phyloP scores from a whole-genome alignment of 352 stramenopile species.

The Achlya hypogyna region DNA sequence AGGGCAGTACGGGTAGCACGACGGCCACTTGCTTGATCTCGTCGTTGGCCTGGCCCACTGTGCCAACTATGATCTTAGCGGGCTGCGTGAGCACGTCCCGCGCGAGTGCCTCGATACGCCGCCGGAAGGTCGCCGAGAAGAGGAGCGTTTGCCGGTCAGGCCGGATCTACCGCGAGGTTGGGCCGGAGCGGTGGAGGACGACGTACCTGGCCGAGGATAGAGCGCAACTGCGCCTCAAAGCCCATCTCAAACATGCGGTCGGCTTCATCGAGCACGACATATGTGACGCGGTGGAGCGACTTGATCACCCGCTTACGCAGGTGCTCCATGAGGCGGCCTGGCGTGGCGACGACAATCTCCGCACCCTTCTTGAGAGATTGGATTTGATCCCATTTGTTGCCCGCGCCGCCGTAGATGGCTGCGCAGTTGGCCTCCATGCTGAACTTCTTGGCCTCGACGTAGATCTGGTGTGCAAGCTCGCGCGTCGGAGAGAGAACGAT shows the following conservation, averaged over 20 bases:
- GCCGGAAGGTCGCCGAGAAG: constrained; percentile 81
- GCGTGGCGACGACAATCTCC: constrained; percentile 72
- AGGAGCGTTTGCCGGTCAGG: constrained; percentile 81
- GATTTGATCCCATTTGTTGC: constrained; percentile 75
- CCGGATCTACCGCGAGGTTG: constrained; percentile 30
- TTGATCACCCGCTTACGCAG: constrained; percentile 59
- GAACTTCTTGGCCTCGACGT: constrained; percentile 78
- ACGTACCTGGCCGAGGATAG: constrained; percentile 53
- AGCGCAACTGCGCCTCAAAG: constrained; percentile 73
- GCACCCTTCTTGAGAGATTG: constrained; percentile 59
- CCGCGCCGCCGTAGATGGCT: constrained; percentile 68
- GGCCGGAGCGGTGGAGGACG: constrained; percentile 9
- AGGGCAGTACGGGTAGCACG: constrained; percentile 35
- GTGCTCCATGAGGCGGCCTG: constrained; percentile 74
- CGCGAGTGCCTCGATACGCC: constrained; percentile 56
- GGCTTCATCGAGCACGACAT: constrained; percentile 82
- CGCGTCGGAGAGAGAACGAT: constrained; percentile 70
- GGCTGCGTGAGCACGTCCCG: constrained; percentile 72
- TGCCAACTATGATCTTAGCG: constrained; percentile 73
- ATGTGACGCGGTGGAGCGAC: constrained; percentile 59
- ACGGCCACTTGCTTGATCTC: constrained; percentile 79
- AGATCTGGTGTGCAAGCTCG: constrained; percentile 81
- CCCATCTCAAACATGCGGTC: constrained; percentile 88
- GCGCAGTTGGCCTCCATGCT: constrained; percentile 56
- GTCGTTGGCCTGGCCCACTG: constrained; percentile 80